Evolutionary conservation across 2,329 filamentous ascomycete genomes (phyloP), one percentile per base, ranked within the genome.

Genomic region (Xylariaceae sp.): DNA sequence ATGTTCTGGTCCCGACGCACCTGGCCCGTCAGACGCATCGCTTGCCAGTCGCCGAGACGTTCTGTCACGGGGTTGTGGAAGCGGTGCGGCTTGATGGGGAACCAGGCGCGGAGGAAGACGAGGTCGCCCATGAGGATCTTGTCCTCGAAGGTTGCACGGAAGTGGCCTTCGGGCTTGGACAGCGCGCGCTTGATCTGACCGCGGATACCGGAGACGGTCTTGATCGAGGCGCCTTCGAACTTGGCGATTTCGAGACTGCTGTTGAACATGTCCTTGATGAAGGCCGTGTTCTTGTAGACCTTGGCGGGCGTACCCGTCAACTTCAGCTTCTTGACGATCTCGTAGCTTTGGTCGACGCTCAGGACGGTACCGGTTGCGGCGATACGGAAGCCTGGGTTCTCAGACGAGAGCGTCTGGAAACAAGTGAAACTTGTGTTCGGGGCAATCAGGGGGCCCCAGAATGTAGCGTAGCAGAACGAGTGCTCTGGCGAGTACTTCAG

Each of bases 321-420:
- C 76, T 99, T 99, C 71, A 99, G 87, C 81, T 99, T 99, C 83
- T 99, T 99, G 74, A 99, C 94, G 65, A 99, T 97, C 73, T 99
- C 94, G 2, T 90, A 92, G 47, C 88, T 90, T 76, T 97, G 92
- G 72, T 99, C 94, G 17, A 99, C 94, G 70, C 88, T 92, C 64
- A 97, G 79, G 3, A 99, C 90, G 1, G 94, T 94, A 62, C 94
- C 94, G 0, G 92, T 97, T 2, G 94, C 95, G 8, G 94, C 90
- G 66, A 99, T 90, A 51, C 94, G 86, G 82, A 99, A 97, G 17
- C 92, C 92, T 0, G 92, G 88, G 53, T 88, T 93, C 69, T 88
- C 85, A 62, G 89, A 86, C 0, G 89, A 90, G 70, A 99, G 88
- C 6, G 88, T 90, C 74, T 97, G 91, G 65, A 97, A 91, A 74